Evolutionary conservation across 257 asterid species (phyloP), one percentile per base, ranked within the genome.

Genomic region (Plantago major): DNA sequence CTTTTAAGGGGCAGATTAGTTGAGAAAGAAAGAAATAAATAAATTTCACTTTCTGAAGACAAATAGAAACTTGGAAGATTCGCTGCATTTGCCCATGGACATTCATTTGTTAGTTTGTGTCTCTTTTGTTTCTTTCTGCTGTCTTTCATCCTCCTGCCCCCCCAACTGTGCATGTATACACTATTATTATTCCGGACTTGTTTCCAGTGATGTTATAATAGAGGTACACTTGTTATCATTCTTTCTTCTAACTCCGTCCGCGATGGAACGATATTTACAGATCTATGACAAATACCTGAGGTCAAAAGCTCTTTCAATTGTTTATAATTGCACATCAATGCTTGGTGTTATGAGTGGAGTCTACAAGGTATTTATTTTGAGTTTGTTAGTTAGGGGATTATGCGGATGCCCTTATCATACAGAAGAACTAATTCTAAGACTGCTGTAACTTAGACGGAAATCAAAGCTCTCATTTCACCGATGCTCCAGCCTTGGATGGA

Each of bases 401-500:
- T 67, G 6, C 68, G 59, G 40, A 40, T 63, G 28, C 42, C 62
- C 58, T 60, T 43, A 65, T 64, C 71, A 19, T 52, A 42, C 57
- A 49, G 52, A 63, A 45, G 47, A 52, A 58, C 76, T 76, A 71
- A 65, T 71, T 52, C 53, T 43, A 33, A 19, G 58, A 43, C 63
- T 81, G 66, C 42, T 65, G 67, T 73, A 69, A 57, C 65, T 55
- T 76, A 89, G 99, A 64, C 76, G 71, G 96, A 93, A 78, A 80
- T 96, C 22, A 87, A 73, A 42, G 76, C 80, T 33, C 66, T 93
- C 69, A 79, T 93, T 84, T 78, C 65, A 70, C 95, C 94, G 54
- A 77, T 87, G 97, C 82, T 89, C 73, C 97, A 77, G 67, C 89
- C 88, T 16, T 93, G 95, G 96, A 81, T 89, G 82, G 84, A 85